phyloP scores from a whole-genome alignment of 148 eudicot genomes.

The Rhododendron molle region DNA sequence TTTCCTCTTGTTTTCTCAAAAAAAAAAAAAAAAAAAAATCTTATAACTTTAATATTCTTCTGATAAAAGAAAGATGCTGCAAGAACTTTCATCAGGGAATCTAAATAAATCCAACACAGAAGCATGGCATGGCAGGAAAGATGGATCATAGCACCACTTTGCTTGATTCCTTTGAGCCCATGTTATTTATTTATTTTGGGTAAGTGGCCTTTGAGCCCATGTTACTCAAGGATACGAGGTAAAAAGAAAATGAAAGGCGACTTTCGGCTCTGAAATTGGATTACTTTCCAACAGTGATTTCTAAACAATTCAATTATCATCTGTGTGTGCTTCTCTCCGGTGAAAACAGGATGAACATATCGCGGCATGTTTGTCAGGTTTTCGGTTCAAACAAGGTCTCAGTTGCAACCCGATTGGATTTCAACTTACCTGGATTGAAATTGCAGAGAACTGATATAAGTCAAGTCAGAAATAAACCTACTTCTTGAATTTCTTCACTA shows the following conservation, averaged over 20 bases:
- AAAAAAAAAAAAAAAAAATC: too few relatives aligned
- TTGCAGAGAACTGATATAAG: background rate
- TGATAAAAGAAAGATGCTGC: background rate
- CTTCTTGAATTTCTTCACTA: background rate
- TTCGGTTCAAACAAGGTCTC: background rate
- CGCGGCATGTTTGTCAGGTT: background rate
- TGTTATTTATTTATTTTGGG: background rate
- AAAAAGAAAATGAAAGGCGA: too few relatives aligned
- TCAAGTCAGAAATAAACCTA: background rate
- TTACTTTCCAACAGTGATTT: background rate
- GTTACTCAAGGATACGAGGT: background rate
- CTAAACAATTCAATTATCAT: background rate
- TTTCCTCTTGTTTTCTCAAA: too few relatives aligned
- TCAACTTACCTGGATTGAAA: background rate
- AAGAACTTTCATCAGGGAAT: background rate
- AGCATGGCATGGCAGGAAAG: background rate
- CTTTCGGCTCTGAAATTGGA: background rate
- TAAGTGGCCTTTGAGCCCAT: background rate
- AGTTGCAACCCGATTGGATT: background rate
- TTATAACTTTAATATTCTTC: background rate
- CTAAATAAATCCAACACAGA: background rate
- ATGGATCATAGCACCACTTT: background rate
- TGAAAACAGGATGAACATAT: background rate
- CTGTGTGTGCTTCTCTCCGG: background rate
- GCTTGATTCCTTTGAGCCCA: background rate